A percentile compares a stretch with the other conserved stretches of the same genome.
Evolutionary conservation across 2,329 filamentous ascomycete genomes (phyloP).

Genomic region (Trichoderma sp.): DNA sequence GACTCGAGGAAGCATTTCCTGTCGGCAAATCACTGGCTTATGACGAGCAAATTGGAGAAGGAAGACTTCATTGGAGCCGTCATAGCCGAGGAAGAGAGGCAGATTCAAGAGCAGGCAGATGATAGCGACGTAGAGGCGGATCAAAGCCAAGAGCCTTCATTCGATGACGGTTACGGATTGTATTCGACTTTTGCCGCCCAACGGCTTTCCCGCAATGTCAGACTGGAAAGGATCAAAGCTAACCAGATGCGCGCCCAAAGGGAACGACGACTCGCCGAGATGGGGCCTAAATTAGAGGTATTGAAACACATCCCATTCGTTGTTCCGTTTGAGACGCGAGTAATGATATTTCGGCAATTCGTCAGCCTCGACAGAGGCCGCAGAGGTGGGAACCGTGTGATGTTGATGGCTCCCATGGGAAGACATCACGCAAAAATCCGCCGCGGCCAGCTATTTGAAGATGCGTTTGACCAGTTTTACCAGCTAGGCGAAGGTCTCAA

Average conservation of each 20-base stretch:
- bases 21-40: constrained; percentile 84
- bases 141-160: constrained; percentile 34
- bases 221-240: constrained; percentile 59
- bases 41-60: constrained; percentile 86
- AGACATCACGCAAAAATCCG: constrained; percentile 77
- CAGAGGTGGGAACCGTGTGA: constrained; percentile 24
- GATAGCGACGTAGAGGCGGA: constrained; percentile 28
- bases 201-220: constrained; percentile 59
- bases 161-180: constrained; percentile 26
- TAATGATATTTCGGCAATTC: constrained; percentile 91
- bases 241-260: constrained; percentile 65
- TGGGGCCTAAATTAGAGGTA: constrained; percentile 84
- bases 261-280: constrained; percentile 69
- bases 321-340: constrained; percentile 86
- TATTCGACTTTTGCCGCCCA: constrained; percentile 49
- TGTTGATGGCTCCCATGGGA: constrained; percentile 36
- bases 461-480: constrained; percentile 83
- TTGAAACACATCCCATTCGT: constrained; percentile 95
- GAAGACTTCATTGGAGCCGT: constrained; percentile 81
- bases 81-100: constrained; percentile 80
- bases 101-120: constrained; percentile 51
- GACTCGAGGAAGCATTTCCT: constrained; percentile 87
- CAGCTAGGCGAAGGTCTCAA: constrained; percentile 77
- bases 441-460: constrained; percentile 75
- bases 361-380: constrained; percentile 64